Conservation (phyloP, 2,329 filamentous ascomycete species). For the Xylaria sp. region DNA sequence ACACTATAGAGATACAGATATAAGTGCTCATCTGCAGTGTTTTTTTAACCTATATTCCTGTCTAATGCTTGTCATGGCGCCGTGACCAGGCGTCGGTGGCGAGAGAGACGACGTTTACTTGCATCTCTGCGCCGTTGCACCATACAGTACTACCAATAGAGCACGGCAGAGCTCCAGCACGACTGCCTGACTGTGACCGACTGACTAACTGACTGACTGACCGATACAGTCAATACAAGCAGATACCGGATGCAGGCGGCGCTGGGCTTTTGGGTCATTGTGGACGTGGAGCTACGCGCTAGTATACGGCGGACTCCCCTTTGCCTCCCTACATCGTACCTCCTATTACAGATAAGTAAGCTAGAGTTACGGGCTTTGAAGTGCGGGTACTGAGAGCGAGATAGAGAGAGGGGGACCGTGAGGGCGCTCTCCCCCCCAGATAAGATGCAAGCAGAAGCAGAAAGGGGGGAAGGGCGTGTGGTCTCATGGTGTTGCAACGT, state of each 20-base stretch:
- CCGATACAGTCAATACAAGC: conserved; percentile 4
- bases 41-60: neutral
- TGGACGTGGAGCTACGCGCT: conserved; percentile 23
- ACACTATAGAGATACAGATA: conserved; percentile 32
- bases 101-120: conserved; percentile 25
- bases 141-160: conserved; percentile 24
- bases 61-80: neutral
- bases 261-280: conserved; percentile 6
- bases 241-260: conserved; percentile 11
- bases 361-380: conserved; percentile 13
- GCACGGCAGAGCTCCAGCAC: neutral
- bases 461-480: conserved; percentile 17
- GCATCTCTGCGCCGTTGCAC: conserved; percentile 30
- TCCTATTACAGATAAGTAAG: conserved; percentile 18
- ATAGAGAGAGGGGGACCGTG: neutral
- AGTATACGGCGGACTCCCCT: conserved; percentile 16
- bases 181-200: neutral
- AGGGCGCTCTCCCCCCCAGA: conserved; percentile 21
- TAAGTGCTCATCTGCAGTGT: conserved; percentile 24
- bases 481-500: conserved; percentile 38
- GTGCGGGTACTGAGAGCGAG: conserved; percentile 24
- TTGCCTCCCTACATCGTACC: neutral
- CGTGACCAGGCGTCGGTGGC: conserved; percentile 30
- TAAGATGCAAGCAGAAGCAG: conserved; percentile 33
- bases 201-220: neutral